These are phyloP conservation scores for Saturnispora saitoi DNA, from an alignment of 805 yeast genomes.

Conservation along the genomic window DNA sequence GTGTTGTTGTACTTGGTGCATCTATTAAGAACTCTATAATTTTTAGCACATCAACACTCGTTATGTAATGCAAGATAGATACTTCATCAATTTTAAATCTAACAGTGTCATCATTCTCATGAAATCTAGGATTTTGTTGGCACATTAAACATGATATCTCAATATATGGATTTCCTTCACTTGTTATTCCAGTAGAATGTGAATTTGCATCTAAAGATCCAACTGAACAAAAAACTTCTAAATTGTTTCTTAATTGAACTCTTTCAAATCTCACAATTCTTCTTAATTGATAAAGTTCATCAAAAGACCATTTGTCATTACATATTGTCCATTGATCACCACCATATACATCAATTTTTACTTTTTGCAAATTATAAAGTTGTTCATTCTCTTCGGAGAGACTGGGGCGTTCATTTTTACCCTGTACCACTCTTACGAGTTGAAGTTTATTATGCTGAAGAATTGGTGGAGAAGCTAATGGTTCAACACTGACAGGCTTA, in stretches of 20 bases:
- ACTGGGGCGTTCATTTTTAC: background rate
- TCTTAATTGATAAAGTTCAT: background rate
- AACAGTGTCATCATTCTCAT: conserved; percentile 18
- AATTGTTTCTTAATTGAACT: background rate
- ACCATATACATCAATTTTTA: background rate
- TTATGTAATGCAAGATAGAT: conserved; percentile 39
- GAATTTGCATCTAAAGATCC: background rate
- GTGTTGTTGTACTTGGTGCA: conserved; percentile 32
- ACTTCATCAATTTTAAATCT: conserved; percentile 3
- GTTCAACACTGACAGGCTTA: background rate
- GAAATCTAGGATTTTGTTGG: conserved; percentile 16
- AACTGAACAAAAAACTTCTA: background rate
- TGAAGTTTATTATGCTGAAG: background rate
- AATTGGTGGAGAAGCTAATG: background rate
- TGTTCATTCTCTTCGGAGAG: background rate
- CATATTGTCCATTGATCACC: background rate
- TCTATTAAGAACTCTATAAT: conserved; percentile 56
- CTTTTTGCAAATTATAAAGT: background rate
- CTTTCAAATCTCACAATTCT: conserved; percentile 2
- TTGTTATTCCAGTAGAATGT: background rate
- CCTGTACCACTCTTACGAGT: background rate
- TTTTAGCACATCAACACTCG: conserved; percentile 59
- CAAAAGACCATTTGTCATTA: background rate
- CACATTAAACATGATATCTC: conserved; percentile 57
- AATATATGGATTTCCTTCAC: conserved; percentile 19